Base-by-base conservation (phyloP, 192 early-diverging fungal species). In the Phlyctochytrium bullatum region DNA sequence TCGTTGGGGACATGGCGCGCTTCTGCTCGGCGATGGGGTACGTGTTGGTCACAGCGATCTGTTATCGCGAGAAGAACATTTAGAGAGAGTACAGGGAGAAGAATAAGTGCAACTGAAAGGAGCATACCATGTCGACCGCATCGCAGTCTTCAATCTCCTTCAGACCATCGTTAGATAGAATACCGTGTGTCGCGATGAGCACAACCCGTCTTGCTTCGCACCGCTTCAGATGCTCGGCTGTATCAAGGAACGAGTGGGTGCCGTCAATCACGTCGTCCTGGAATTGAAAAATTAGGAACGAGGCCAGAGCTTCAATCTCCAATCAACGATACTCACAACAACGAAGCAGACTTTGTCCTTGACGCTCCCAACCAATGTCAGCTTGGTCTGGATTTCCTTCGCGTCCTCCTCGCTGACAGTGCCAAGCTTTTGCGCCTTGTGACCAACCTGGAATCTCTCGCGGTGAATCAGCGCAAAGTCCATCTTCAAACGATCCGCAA, bases 391-490 rank as follows among this genome's bases (percentile, higher is more conserved):
- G 3, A 67, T 34, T 50, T 71, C 56, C 29, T 72, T 64, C 34
- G 57, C 27, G 30, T 60, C 61, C 52, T 52, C 64, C 23, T 68
- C 59, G 17, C 16, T 35, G 2, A 47, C 72, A 24, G 30, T 68
- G 23, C 36, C 68, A 35, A 40, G 52, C 4, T 59, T 25, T 17
- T 31, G 50, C 2, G 47, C 56, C 36, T 67, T 50, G 54, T 76
- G 59, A 32, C 59, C 47, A 61, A 75, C 72, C 57, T 76, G 75
- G 58, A 89, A 84, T 40, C 89, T 81, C 70, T 95, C 93, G 25
- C 86, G 87, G 76, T 99, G 97, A 67, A 99, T 95, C 79, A 99
- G 82, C 17, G 95, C 97, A 84, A 99, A 99, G 72, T 93, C 88
- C 53, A 95, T 80, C 61, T 93, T 88, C 70, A 99, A 86, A 10